A percentile compares a stretch with the other conserved stretches of the same genome.
These are phyloP conservation scores for Casuarina equisetifolia DNA, from an alignment of 306 rosid genomes.

Conservation along the genomic window DNA sequence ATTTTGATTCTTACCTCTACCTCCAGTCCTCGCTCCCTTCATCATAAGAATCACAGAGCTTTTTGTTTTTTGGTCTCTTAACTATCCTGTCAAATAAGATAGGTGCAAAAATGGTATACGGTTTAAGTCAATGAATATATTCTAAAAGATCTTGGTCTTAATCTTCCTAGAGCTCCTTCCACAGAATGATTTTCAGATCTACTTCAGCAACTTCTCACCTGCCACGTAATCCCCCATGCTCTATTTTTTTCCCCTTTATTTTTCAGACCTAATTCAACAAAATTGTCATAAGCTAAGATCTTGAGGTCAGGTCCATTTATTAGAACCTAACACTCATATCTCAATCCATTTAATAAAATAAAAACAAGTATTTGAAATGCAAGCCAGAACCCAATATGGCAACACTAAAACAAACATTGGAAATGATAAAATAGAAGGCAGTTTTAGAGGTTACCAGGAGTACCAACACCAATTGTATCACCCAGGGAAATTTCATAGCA, in stretches of 20 bases:
- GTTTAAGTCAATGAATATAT: background rate
- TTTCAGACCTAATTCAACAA: conserved; percentile 9
- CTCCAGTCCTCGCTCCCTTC: background rate
- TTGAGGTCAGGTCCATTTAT: conserved; percentile 4
- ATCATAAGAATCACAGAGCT: background rate
- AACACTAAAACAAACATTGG: background rate
- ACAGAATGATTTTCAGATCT: background rate
- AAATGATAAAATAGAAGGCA: conserved; percentile 7
- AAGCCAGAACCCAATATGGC: conserved; percentile 9
- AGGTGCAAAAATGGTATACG: background rate
- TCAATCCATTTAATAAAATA: conserved; percentile 10
- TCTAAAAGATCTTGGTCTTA: background rate
- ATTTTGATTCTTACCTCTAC: background rate
- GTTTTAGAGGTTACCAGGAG: conserved; percentile 68
- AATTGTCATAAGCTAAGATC: conserved; percentile 1
- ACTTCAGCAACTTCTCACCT: background rate
- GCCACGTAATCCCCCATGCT: background rate
- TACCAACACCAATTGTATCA: conserved; percentile 95
- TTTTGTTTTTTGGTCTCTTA: background rate
- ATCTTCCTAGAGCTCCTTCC: background rate
- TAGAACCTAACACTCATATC: conserved; percentile 14
- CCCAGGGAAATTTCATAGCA: conserved; percentile 94
- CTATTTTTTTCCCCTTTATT: background rate
- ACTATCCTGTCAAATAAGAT: background rate
- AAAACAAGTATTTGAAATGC: background rate